These are phyloP conservation scores for Chalciporus chontae DNA, from an alignment of 768 basidiomycete species.

Conservation along the genomic window DNA sequence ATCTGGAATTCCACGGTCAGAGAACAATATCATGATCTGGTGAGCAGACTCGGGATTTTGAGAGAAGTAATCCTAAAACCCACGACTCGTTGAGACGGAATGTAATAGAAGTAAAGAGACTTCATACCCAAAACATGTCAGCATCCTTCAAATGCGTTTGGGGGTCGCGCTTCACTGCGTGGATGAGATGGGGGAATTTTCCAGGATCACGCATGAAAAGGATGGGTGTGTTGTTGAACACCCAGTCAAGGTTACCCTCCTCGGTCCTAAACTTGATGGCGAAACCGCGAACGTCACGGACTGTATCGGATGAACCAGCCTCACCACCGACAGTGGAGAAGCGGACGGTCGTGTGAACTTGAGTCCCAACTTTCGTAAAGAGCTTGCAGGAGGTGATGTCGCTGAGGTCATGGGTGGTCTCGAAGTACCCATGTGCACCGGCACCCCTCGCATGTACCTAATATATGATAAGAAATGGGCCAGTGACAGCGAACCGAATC, in stretches of 20 bases:
- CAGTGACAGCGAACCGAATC: conserved; percentile 11
- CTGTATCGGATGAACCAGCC: conserved; percentile 82
- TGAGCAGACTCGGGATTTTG: conserved; percentile 91
- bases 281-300: conserved; percentile 92
- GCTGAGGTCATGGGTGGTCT: conserved; percentile 80
- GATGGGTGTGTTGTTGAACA: conserved; percentile 89
- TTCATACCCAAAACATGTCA: conserved; percentile 73
- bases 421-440: conserved; percentile 91
- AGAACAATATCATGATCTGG: conserved; percentile 86
- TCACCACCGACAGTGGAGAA: conserved; percentile 96
- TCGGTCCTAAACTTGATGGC: conserved; percentile 86
- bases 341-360: conserved; percentile 73
- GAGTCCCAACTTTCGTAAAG: conserved; percentile 62
- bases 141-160: conserved; percentile 88
- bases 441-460: conserved; percentile 91
- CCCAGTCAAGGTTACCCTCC: conserved; percentile 91
- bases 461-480: conserved; percentile 12
- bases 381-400: conserved; percentile 74
- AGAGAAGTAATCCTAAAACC: conserved; percentile 74
- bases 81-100: neutral
- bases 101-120: neutral
- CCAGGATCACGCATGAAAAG: conserved; percentile 86
- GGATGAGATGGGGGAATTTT: conserved; percentile 93
- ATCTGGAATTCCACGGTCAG: conserved; percentile 90
- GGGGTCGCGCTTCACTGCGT: conserved; percentile 89